Evolutionary conservation across 345 rosid genomes (phyloP), one percentile per base, ranked within the genome.

Genomic region (Pistacia integerrima): DNA sequence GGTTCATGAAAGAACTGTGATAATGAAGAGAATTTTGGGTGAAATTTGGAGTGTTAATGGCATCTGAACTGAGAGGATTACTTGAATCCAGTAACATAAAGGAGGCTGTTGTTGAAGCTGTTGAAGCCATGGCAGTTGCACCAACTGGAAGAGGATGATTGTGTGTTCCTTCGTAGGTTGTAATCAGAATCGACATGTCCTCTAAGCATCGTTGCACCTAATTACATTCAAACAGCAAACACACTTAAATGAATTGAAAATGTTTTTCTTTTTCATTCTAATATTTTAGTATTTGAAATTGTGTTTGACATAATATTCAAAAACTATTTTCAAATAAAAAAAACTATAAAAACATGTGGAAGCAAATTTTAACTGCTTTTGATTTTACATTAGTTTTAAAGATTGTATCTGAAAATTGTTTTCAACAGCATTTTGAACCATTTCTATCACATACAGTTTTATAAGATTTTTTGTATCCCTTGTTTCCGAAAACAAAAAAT

Each of bases 131-230:
- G 67, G 89, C 85, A 7, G 89, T 84, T 67, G 89, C 88, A 6
- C 91, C 91, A 16, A 86, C 89, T 0, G 91, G 89, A 14, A 88
- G 87, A n/a, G 91, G 88, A 66, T 88, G 91, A 66, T 88, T 88
- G 70, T 88, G 91, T 12, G 74, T 86, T 58, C 91, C 91, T 83
- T 86, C 91, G 52, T 88, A 86, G 5, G 91, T 88, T 78, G 91
- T 88, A 67, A 88, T 88, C 36, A 88, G 85, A 73, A 86, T 88
- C 22, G 91, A 86, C 89, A 88, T 88, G 77, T 88, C 91, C 62
- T 88, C 91, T 36, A 81, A 68, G 74, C 91, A 88, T 79, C 91
- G 84, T 84, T 88, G 91, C 59, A 88, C 91, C 91, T 88, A 64
- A 6, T 54, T 0, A 69, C 13, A 48, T 33, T 58, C 1, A 36